Conservation (phyloP, 192 early-diverging fungal species). For the Dimargaris cristalligena region DNA sequence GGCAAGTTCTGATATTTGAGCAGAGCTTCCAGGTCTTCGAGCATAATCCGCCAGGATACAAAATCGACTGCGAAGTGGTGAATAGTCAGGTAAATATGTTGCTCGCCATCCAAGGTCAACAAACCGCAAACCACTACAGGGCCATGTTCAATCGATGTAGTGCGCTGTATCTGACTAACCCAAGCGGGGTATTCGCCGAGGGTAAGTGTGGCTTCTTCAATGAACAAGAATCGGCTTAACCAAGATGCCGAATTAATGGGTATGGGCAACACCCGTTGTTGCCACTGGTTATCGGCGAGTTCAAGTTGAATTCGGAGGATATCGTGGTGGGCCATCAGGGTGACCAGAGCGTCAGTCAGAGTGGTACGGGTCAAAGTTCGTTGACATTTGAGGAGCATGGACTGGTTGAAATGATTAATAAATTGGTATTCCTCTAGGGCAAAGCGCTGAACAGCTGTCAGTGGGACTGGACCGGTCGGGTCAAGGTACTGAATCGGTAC, state of each 20-base stretch:
- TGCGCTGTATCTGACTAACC: background rate
- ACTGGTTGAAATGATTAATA: background rate
- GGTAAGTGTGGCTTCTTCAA: background rate
- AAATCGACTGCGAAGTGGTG: slow-evolving; percentile 19
- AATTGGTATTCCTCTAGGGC: background rate
- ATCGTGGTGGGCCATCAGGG: slow-evolving; percentile 1
- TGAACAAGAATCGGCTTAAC: background rate
- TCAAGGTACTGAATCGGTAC: background rate
- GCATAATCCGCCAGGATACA: slow-evolving; percentile 21
- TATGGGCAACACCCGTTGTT: background rate
- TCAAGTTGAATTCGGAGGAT: background rate
- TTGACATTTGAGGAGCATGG: background rate
- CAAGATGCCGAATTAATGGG: background rate
- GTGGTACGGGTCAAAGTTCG: background rate
- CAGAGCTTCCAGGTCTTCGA: slow-evolving; percentile 17
- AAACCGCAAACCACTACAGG: background rate
- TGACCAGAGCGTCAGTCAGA: background rate
- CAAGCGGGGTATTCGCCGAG: background rate
- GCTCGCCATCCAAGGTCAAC: slow-evolving; percentile 10
- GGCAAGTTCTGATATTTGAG: slow-evolving; percentile 10
- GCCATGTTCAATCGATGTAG: background rate
- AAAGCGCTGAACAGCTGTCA: background rate
- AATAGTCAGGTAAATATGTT: slow-evolving; percentile 12
- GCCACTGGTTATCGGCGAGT: background rate
- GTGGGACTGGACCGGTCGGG: background rate